A percentile compares a stretch with the other conserved stretches of the same genome.
These are phyloP conservation scores for Lipomyces chichibuensis DNA, from an alignment of 805 yeast genomes.

Conservation along the genomic window DNA sequence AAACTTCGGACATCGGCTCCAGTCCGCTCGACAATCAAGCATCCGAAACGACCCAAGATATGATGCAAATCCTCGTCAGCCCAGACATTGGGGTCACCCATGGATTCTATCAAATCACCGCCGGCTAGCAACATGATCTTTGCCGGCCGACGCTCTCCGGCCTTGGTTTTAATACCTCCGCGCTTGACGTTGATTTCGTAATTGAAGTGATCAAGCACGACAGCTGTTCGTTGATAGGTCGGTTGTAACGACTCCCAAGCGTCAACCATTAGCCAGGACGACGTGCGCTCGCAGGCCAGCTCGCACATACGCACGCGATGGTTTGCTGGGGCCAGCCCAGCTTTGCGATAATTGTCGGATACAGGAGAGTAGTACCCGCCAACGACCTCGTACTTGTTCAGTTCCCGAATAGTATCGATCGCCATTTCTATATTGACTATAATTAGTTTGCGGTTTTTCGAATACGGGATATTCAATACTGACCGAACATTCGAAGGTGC, in stretches of 20 bases:
- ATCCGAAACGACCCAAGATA: constrained; percentile 93
- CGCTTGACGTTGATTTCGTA: constrained; percentile 89
- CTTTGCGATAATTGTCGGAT: constrained; percentile 86
- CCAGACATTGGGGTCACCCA: constrained; percentile 99
- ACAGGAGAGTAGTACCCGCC: constrained; percentile 94
- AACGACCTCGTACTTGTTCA: constrained; percentile 89
- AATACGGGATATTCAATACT: not conserved
- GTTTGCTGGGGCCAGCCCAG: constrained; percentile 83
- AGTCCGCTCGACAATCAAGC: constrained; percentile 93
- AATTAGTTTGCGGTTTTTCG: not conserved
- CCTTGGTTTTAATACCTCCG: constrained; percentile 69
- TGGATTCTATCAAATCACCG: constrained; percentile 94
- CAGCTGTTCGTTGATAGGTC: constrained; percentile 88
- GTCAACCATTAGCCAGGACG: constrained; percentile 98
- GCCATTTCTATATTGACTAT: constrained; percentile 67
- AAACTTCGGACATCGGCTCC: constrained; percentile 95
- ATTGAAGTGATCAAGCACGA: constrained; percentile 94
- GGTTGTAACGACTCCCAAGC: constrained; percentile 98
- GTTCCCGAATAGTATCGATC: constrained; percentile 85
- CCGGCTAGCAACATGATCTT: constrained; percentile 97
- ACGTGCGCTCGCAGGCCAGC: constrained; percentile 93
- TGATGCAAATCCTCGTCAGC: constrained; percentile 94
- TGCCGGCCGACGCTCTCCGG: constrained; percentile 66
- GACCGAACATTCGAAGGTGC: constrained; percentile 89
- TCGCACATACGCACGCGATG: constrained; percentile 98